These are phyloP conservation scores for Hibiscus mutabilis DNA, from an alignment of 345 rosid species.

Conservation along the genomic window DNA sequence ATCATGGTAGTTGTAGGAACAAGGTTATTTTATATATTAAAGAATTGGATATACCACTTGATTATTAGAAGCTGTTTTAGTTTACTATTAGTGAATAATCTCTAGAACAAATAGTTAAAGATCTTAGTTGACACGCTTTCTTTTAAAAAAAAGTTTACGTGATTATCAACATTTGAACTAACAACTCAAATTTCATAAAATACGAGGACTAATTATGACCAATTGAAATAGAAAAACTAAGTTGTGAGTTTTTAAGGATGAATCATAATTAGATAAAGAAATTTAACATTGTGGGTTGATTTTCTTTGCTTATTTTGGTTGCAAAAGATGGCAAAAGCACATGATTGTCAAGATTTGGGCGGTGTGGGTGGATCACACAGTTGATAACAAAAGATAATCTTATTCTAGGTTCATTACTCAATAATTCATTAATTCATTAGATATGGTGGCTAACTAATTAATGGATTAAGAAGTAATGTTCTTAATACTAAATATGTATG, in stretches of 20 bases:
- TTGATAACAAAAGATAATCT: not conserved
- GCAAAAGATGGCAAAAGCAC: conserved; percentile 11
- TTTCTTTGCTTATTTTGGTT: conserved; percentile 17
- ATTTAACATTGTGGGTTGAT: conserved; percentile 27
- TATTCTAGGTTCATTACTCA: not conserved
- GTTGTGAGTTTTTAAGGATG: no score
- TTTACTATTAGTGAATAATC: no score
- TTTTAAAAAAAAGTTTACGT: no score
- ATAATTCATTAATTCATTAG: not conserved
- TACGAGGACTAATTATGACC: no score
- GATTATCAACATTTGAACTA: no score
- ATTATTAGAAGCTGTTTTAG: no score
- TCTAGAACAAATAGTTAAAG: no score
- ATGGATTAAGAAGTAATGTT: not conserved
- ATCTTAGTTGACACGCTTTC: no score
- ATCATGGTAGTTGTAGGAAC: conserved; percentile 11
- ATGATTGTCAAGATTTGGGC: conserved; percentile 18
- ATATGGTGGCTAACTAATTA: not conserved
- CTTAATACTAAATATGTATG: not conserved
- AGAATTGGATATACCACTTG: no score
- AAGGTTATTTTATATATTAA: no score
- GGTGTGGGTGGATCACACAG: not conserved
- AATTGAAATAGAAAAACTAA: no score
- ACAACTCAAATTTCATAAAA: no score
- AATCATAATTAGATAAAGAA: not conserved